These are phyloP conservation scores for Amaranthus palmeri DNA, from an alignment of 148 eudicot genomes.

Conservation along the genomic window DNA sequence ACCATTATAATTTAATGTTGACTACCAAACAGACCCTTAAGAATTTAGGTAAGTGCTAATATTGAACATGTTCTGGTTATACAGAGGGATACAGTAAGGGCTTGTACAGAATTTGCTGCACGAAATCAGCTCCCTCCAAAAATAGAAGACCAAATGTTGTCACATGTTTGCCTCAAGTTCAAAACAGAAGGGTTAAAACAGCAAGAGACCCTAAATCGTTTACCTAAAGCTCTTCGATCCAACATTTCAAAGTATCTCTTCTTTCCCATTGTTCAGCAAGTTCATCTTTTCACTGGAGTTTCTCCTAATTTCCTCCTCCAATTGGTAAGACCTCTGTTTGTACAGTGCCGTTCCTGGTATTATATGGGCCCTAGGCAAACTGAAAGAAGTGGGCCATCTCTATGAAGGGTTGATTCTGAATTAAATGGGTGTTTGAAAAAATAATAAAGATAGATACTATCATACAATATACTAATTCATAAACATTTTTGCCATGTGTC, in stretches of 20 bases:
- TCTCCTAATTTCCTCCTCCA: slow-evolving; percentile 70
- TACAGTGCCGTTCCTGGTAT: too few relatives aligned
- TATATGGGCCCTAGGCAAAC: too few relatives aligned
- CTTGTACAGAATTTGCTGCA: slow-evolving; percentile 63
- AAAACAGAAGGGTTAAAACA: slow-evolving; percentile 77
- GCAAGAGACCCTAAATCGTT: slow-evolving; percentile 54
- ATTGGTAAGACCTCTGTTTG: slow-evolving; percentile 42
- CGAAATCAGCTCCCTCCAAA: slow-evolving; percentile 64
- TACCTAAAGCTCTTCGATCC: slow-evolving; percentile 76
- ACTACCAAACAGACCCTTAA: too few relatives aligned
- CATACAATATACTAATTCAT: too few relatives aligned
- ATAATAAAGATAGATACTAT: too few relatives aligned
- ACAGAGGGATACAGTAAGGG: slow-evolving; percentile 74
- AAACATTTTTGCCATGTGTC: too few relatives aligned
- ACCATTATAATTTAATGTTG: too few relatives aligned
- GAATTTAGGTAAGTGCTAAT: not conserved
- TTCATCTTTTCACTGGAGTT: slow-evolving; percentile 63
- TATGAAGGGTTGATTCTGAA: too few relatives aligned
- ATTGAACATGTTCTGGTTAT: slow-evolving; percentile 16
- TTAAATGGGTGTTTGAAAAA: too few relatives aligned
- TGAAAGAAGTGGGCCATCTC: too few relatives aligned
- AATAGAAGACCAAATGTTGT: slow-evolving; percentile 66
- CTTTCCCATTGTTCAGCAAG: slow-evolving; percentile 55
- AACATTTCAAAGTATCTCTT: slow-evolving; percentile 65
- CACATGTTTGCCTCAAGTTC: slow-evolving; percentile 67